These are phyloP conservation scores for Chlamydomonas eustigma DNA, from an alignment of 139 green algal species.

Conservation along the genomic window DNA sequence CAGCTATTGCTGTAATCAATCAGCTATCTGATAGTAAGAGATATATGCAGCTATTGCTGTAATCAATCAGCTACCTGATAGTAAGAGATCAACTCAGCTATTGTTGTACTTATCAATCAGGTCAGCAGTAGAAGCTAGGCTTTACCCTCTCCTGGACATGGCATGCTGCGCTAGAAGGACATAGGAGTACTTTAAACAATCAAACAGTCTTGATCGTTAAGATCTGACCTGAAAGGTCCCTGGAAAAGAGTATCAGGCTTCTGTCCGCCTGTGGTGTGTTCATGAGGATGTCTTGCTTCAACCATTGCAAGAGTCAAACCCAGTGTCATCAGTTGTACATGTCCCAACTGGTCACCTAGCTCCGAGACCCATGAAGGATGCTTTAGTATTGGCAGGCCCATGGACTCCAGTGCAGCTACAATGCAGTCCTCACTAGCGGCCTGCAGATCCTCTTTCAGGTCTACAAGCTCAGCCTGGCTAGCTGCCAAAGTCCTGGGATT, in stretches of 20 bases:
- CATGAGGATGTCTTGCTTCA: not conserved
- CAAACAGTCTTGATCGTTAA: too few relatives aligned
- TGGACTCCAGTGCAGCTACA: not conserved
- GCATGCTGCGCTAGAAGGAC: too few relatives aligned
- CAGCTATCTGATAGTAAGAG: too few relatives aligned
- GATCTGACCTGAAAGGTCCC: conserved; percentile 12
- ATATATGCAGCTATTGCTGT: too few relatives aligned
- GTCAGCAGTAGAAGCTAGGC: too few relatives aligned
- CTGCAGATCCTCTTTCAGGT: conserved; percentile 4
- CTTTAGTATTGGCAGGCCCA: not conserved
- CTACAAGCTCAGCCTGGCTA: not conserved
- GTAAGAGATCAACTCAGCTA: too few relatives aligned
- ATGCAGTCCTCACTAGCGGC: conserved; percentile 10
- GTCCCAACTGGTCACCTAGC: not conserved
- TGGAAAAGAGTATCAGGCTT: conserved; percentile 5
- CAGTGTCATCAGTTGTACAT: not conserved
- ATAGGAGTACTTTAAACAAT: too few relatives aligned
- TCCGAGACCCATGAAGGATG: not conserved
- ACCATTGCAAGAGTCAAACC: not conserved
- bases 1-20: too few relatives aligned
- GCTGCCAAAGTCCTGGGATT: not conserved
- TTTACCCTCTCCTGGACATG: too few relatives aligned
- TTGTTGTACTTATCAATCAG: too few relatives aligned
- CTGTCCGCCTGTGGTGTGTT: not conserved
- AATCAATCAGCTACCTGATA: too few relatives aligned